Evolutionary conservation across 768 basidiomycete species (phyloP).

Genomic region (Russula vinacea): DNA sequence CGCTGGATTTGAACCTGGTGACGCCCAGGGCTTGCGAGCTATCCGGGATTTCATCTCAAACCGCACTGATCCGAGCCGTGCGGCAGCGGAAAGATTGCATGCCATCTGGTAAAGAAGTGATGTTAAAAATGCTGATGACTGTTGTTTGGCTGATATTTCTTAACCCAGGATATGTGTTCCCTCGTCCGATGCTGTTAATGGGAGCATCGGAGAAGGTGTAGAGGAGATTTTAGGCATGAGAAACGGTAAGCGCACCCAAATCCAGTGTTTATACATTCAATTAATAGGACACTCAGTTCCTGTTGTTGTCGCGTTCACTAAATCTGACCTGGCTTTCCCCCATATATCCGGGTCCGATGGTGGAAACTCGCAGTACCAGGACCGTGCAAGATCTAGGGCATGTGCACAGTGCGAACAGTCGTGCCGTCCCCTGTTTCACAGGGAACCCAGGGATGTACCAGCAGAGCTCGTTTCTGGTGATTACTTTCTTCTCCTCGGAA

Average conservation of each 20-base stretch:
- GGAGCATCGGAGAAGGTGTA: not conserved
- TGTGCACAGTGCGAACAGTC: not conserved
- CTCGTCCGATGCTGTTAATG: not conserved
- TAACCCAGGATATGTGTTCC: not conserved
- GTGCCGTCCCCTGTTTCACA: not conserved
- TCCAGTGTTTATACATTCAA: no score
- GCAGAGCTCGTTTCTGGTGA: not conserved
- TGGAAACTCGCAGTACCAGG: not conserved
- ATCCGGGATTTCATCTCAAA: conserved; percentile 3
- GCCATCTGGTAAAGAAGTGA: conserved; percentile 1
- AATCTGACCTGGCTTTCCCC: not conserved
- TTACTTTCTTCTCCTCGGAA: not conserved
- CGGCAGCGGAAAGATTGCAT: not conserved
- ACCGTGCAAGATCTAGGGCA: not conserved
- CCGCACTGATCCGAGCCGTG: not conserved
- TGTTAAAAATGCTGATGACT: not conserved
- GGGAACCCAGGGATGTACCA: not conserved
- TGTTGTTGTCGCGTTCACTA: not conserved
- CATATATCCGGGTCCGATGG: not conserved
- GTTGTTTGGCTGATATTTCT: not conserved
- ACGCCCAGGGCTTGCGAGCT: not conserved
- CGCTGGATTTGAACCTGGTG: not conserved
- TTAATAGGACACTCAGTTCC: not conserved
- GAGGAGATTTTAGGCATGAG: not conserved
- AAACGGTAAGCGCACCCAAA: not conserved